Conservation (phyloP, 2,329 filamentous ascomycete species). For the Alternaria metachromatica region DNA sequence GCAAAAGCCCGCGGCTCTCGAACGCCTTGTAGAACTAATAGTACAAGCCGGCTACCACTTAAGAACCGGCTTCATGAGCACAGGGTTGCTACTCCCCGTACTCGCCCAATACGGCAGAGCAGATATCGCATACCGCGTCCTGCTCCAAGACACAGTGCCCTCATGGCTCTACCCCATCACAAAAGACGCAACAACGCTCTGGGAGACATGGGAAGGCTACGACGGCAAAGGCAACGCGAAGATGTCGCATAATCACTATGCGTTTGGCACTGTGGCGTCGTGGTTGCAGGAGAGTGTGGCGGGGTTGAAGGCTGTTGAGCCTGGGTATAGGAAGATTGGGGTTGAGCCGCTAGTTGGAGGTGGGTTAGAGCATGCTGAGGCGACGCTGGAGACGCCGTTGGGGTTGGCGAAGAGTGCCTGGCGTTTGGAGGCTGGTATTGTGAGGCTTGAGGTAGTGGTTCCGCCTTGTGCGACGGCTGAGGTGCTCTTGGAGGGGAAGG, state of each 20-base stretch:
- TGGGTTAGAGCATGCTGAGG: not conserved
- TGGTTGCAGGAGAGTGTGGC: not conserved
- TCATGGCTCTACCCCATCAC: not conserved
- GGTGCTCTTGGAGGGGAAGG: not conserved
- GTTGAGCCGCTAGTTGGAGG: not conserved
- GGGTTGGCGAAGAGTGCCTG: not conserved
- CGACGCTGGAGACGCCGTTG: not conserved
- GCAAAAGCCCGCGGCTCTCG: not conserved
- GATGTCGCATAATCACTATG: not conserved
- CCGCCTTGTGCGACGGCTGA: not conserved
- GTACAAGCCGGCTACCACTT: not conserved
- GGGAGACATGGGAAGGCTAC: not conserved
- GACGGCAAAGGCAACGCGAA: not conserved
- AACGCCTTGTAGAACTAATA: not conserved
- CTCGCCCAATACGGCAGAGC: not conserved
- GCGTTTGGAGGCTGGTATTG: not conserved
- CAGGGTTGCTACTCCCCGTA: not conserved
- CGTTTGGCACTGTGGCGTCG: not conserved
- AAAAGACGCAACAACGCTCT: not conserved
- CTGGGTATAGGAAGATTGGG: not conserved
- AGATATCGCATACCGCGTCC: not conserved
- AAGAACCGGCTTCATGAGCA: not conserved
- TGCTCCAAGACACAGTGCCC: not conserved
- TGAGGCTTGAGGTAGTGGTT: not conserved
- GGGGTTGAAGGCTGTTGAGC: not conserved